phyloP scores from a whole-genome alignment of 73 alveolate species.

The Tetrahymena malaccensis region DNA sequence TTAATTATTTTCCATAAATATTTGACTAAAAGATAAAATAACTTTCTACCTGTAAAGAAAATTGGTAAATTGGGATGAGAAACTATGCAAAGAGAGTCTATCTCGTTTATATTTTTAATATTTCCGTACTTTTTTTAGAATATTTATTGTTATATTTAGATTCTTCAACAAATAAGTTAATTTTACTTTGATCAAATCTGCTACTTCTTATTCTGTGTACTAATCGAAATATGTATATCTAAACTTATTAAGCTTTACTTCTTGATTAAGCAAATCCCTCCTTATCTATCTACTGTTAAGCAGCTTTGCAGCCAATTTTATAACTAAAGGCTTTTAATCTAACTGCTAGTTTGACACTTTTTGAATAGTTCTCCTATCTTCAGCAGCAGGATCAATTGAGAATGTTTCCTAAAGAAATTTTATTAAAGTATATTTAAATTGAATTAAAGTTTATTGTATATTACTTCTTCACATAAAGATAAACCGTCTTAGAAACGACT shows the following conservation, averaged over 20 bases:
- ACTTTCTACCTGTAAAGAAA: not conserved
- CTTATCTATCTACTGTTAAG: not conserved
- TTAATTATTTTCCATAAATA: not conserved
- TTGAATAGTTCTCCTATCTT: not conserved
- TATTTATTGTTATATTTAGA: not conserved
- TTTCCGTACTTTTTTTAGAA: not conserved
- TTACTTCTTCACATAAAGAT: not conserved
- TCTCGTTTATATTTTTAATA: not conserved
- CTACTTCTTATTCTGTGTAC: not conserved
- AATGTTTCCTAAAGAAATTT: not conserved
- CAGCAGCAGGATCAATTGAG: not conserved
- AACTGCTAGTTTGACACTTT: not conserved
- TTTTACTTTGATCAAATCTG: not conserved
- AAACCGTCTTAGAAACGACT: not conserved
- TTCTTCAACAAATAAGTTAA: not conserved
- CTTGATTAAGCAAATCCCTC: not conserved
- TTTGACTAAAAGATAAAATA: not conserved
- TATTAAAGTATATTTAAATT: not conserved
- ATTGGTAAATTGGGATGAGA: not conserved
- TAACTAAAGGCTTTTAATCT: not conserved
- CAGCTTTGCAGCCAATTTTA: not conserved
- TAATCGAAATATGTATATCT: not conserved
- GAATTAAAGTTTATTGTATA: not conserved
- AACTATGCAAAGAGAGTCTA: not conserved
- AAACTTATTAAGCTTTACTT: not conserved